phyloP scores from a whole-genome alignment of 345 rosid species.

The Rhodomyrtus tomentosa region DNA sequence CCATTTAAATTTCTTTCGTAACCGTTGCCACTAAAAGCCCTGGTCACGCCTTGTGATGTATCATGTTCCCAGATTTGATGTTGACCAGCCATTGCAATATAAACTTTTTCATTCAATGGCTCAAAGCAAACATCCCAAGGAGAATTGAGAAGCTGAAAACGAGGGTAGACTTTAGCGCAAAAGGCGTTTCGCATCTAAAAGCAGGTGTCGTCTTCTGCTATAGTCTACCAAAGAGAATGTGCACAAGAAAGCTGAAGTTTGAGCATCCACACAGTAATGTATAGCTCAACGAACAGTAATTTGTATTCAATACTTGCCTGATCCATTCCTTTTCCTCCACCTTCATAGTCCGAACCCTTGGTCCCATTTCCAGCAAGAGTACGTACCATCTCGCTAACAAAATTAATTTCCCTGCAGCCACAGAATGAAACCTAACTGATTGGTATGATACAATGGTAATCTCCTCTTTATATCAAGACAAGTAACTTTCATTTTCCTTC shows the following conservation, averaged over 20 bases:
- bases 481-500: background rate
- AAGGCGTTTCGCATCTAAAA: background rate
- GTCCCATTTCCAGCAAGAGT: slow-evolving; percentile 95
- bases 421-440: background rate
- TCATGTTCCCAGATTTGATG: slow-evolving; percentile 94
- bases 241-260: background rate
- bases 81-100: slow-evolving; percentile 92
- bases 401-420: slow-evolving; percentile 69
- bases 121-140: slow-evolving; percentile 93
- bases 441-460: background rate
- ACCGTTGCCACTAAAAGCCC: slow-evolving; percentile 87
- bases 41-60: slow-evolving; percentile 47
- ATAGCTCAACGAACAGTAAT: background rate
- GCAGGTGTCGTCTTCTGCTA: background rate
- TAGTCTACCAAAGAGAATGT: background rate
- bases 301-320: slow-evolving; percentile 39
- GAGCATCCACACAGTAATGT: background rate
- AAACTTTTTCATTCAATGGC: slow-evolving; percentile 60
- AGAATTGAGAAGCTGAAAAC: slow-evolving; percentile 73
- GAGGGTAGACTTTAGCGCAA: background rate
- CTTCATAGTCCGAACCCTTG: slow-evolving; percentile 85
- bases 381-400: slow-evolving; percentile 60
- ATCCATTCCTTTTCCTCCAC: slow-evolving; percentile 58
- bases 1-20: slow-evolving; percentile 91
- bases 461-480: background rate